Percentiles rank a stretch among this genome's conserved stretches.
Evolutionary conservation across 352 stramenopile species (phyloP).

Genomic region (Phytophthora niederhauseri): DNA sequence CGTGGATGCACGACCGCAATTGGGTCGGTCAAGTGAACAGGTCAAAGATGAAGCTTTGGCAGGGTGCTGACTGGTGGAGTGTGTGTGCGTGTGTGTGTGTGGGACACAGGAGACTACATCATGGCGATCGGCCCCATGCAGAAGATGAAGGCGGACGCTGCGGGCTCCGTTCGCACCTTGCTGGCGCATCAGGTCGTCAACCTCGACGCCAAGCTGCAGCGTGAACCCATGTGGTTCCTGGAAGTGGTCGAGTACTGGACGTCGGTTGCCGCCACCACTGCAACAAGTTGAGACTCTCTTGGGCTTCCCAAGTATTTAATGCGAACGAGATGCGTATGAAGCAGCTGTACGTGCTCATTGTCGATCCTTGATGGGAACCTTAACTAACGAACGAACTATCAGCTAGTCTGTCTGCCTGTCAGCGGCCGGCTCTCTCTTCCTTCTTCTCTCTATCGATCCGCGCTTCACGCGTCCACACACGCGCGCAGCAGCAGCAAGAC

Average conservation of each 20-base stretch:
- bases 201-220: slow-evolving; percentile 57
- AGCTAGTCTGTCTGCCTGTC: slow-evolving; percentile 6
- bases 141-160: slow-evolving; percentile 33
- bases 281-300: slow-evolving; percentile 1
- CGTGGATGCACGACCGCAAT: slow-evolving; percentile 41
- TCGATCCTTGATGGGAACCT: slow-evolving; percentile 37
- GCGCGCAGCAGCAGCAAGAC: slow-evolving; percentile 29
- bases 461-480: slow-evolving; percentile 7
- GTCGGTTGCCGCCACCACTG: slow-evolving; percentile 22
- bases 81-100: neutral
- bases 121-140: slow-evolving; percentile 80
- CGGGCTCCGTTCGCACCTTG: slow-evolving; percentile 29
- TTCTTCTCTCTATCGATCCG: slow-evolving; percentile 38
- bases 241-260: slow-evolving; percentile 81
- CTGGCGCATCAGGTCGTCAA: slow-evolving; percentile 69
- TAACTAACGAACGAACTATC: slow-evolving; percentile 34
- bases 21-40: slow-evolving; percentile 34
- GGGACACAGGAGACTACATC: slow-evolving; percentile 51
- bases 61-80: slow-evolving; percentile 2
- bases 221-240: slow-evolving; percentile 71
- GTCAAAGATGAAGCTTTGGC: neutral
- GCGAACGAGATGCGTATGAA: slow-evolving; percentile 4
- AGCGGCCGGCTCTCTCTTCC: neutral
- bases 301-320: neutral
- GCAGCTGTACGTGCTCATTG: slow-evolving; percentile 35